phyloP scores from a whole-genome alignment of 495 filamentous ascomycete genomes.

The Chaetomium cochliodes region DNA sequence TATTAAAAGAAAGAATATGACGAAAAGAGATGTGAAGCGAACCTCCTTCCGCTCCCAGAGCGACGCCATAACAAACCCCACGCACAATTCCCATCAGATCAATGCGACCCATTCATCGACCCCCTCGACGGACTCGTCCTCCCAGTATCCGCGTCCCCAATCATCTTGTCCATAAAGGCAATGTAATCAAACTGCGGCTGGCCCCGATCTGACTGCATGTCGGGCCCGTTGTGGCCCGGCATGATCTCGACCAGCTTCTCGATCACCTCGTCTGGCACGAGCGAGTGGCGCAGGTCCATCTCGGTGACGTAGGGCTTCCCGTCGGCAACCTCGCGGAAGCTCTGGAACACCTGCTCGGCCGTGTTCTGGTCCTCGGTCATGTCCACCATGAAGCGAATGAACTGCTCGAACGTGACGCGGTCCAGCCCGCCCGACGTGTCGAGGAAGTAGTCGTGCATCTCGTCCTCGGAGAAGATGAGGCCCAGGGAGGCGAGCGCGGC shows the following conservation, averaged over 20 bases:
- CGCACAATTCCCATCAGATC: too few relatives aligned
- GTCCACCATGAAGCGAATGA: conserved; percentile 98
- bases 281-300: conserved; percentile 87
- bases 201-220: conserved; percentile 73
- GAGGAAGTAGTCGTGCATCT: conserved; percentile 91
- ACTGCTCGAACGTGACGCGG: conserved; percentile 94
- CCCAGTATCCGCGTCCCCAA: conserved; percentile 30
- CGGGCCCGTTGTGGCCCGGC: conserved; percentile 74
- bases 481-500: conserved; percentile 91
- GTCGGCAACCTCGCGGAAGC: conserved; percentile 94
- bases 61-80: neutral
- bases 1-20: conserved; percentile 14
- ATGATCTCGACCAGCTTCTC: conserved; percentile 86
- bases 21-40: conserved; percentile 9
- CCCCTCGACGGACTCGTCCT: conserved; percentile 31
- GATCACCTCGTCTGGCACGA: conserved; percentile 93
- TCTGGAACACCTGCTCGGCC: conserved; percentile 95
- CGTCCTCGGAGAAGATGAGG: conserved; percentile 88
- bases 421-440: conserved; percentile 71
- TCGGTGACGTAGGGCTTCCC: conserved; percentile 99
- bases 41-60: conserved; percentile 5
- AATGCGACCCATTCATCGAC: conserved; percentile 21
- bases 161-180: conserved; percentile 84
- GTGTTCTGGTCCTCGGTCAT: conserved; percentile 98
- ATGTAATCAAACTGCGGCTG: conserved; percentile 86